Evolutionary conservation across 169 alveolate genomes (phyloP).

Genomic region (Blepharisma undulans): DNA sequence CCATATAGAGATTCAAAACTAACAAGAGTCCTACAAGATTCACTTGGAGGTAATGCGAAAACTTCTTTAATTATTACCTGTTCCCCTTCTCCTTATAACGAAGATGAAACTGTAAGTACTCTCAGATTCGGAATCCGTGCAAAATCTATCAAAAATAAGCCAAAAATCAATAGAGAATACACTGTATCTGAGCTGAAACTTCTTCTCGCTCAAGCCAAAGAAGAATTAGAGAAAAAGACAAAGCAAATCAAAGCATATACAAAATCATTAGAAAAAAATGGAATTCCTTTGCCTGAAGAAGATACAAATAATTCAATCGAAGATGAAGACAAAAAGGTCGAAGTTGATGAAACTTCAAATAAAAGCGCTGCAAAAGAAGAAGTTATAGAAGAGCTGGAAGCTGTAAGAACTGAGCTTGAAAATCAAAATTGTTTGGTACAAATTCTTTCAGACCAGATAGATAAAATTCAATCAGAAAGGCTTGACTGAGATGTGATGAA

Average conservation of each 20-base stretch:
- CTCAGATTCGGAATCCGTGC: constrained; percentile 91
- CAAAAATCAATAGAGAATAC: constrained; percentile 91
- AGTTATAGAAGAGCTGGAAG: neutral
- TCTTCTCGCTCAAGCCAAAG: constrained; percentile 66
- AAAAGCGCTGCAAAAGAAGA: neutral
- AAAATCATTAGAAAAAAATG: neutral
- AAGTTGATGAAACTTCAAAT: neutral
- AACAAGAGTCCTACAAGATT: constrained; percentile 47
- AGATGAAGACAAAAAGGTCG: neutral
- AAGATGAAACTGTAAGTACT: constrained; percentile 92
- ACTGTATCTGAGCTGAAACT: constrained; percentile 83
- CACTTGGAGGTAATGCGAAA: constrained; percentile 92
- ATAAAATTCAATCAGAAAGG: neutral
- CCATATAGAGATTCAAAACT: constrained; percentile 53
- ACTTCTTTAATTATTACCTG: constrained; percentile 92
- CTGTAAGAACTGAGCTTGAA: neutral
- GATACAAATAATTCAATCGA: neutral
- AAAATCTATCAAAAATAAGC: constrained; percentile 88
- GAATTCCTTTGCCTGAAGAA: neutral
- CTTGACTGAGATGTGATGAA: neutral
- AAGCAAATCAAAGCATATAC: neutral
- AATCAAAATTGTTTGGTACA: neutral
- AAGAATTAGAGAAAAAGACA: constrained; percentile 83
- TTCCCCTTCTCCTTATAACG: constrained; percentile 91
- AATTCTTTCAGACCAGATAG: neutral